phyloP scores from a whole-genome alignment of 1,139 yeast genomes.

The Yueomyces sp. region DNA sequence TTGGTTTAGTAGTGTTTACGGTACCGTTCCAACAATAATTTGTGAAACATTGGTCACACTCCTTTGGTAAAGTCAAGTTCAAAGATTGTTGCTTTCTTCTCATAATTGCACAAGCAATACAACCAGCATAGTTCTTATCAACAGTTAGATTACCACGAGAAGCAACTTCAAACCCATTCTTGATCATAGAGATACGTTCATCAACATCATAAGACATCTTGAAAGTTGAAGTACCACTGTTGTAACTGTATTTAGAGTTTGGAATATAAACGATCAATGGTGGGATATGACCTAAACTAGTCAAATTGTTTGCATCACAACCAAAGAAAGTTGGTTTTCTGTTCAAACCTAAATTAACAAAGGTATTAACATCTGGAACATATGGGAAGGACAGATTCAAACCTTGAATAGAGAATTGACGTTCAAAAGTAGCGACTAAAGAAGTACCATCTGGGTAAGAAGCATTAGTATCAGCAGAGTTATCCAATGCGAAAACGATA shows the following conservation, averaged over 20 bases:
- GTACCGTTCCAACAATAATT: slow-evolving; percentile 78
- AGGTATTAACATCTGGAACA: slow-evolving; percentile 60
- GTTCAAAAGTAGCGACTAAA: slow-evolving; percentile 45
- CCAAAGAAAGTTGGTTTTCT: slow-evolving; percentile 74
- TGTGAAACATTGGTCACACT: slow-evolving; percentile 61
- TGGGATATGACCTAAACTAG: slow-evolving; percentile 39
- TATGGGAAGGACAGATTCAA: slow-evolving; percentile 63
- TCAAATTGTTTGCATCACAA: slow-evolving; percentile 55
- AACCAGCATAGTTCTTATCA: slow-evolving; percentile 61
- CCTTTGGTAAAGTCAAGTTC: slow-evolving; percentile 49
- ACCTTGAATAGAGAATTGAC: slow-evolving; percentile 56
- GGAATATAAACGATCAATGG: slow-evolving; percentile 72
- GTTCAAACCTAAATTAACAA: slow-evolving; percentile 40
- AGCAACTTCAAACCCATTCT: slow-evolving; percentile 72
- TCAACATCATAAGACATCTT: slow-evolving; percentile 42
- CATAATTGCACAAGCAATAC: slow-evolving; percentile 82
- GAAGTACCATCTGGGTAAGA: slow-evolving; percentile 72
- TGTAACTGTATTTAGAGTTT: slow-evolving; percentile 55
- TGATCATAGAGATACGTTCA: slow-evolving; percentile 49
- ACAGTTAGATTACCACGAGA: slow-evolving; percentile 63
- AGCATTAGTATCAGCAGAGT: slow-evolving; percentile 59
- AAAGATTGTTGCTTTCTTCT: slow-evolving; percentile 71
- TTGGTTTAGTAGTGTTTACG: slow-evolving; percentile 6
- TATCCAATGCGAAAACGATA: slow-evolving; percentile 72
- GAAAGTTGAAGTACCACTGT: slow-evolving; percentile 61